Base-by-base conservation (phyloP, 2,329 filamentous ascomycete genomes). In the Trichothecium sympodiale region DNA sequence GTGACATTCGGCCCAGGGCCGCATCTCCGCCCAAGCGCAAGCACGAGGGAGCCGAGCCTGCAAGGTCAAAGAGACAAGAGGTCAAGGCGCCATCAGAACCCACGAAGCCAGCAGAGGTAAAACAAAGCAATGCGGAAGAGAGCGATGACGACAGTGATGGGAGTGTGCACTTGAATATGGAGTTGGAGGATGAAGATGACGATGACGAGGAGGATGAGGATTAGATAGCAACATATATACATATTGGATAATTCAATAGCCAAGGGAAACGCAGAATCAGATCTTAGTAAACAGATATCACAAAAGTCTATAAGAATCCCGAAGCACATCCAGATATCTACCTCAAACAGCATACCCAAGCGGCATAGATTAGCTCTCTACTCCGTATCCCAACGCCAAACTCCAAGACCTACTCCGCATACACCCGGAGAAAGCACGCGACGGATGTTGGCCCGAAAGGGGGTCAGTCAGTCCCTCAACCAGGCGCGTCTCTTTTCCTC, bases 401-500 rank as follows among this genome's bases (percentile, higher is more conserved):
- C n/a, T n/a, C n/a, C n/a, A n/a, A n/a, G n/a, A n/a, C n/a, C n/a
- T n/a, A n/a, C n/a, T n/a, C n/a, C n/a, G n/a, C n/a, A n/a, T n/a
- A n/a, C n/a, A n/a, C n/a, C n/a, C n/a, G n/a, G n/a, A n/a, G n/a
- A n/a, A n/a, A n/a, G n/a, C n/a, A n/a, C n/a, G n/a, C n/a, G n/a
- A n/a, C n/a, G n/a, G n/a, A n/a, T n/a, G n/a, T n/a, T n/a, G n/a
- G n/a, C n/a, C n/a, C n/a, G n/a, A n/a, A n/a, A n/a, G n/a, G n/a
- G n/a, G n/a, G n/a, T n/a, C n/a, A n/a, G n/a, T 79, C 62, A 95
- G 60, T 94, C 88, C 49, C 79, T 69, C 50, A 96, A 60, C 86
- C 91, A 98, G 8, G 87, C 89, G 44, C 88, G 69, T 41, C 88
- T 72, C 64, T 94, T 96, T 65, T 95, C 87, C 56, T 95, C 87